Percentiles rank a stretch among this genome's conserved stretches.
Evolutionary conservation across 1,139 yeast species (phyloP).

Genomic region (Hyphopichia buzzinii): DNA sequence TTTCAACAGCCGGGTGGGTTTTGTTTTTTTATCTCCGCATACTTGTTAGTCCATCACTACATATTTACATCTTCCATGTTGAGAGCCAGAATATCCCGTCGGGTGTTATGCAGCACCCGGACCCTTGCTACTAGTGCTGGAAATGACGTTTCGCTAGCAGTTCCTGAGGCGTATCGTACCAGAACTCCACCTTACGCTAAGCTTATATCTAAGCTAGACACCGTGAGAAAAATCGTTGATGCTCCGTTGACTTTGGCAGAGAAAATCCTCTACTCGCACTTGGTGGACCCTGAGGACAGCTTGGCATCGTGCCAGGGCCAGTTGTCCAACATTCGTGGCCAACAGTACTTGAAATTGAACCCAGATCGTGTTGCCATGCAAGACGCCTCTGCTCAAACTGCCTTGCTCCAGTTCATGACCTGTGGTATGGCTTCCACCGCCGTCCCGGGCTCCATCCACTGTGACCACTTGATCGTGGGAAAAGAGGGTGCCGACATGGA

Average conservation of each 20-base stretch:
- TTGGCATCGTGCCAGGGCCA: conserved; percentile 48
- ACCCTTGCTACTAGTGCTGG: conserved; percentile 35
- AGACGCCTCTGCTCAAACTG: conserved; percentile 99
- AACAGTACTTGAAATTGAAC: conserved; percentile 78
- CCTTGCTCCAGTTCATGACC: conserved; percentile 93
- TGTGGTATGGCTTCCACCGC: conserved; percentile 84
- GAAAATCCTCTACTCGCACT: conserved; percentile 88
- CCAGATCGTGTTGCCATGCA: conserved; percentile 99
- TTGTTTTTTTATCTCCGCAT: too few relatives aligned
- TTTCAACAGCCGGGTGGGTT: background rate
- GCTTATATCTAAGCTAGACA: conserved; percentile 58
- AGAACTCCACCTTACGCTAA: conserved; percentile 88
- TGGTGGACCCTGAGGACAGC: conserved; percentile 81
- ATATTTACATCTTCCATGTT: conserved; percentile 7
- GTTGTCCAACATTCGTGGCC: conserved; percentile 68
- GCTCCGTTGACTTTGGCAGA: conserved; percentile 90
- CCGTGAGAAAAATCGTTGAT: conserved; percentile 62
- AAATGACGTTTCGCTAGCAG: conserved; percentile 23
- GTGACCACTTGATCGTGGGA: conserved; percentile 97
- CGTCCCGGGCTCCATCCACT: conserved; percentile 94
- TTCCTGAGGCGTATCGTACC: conserved; percentile 60
- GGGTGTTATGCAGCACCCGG: conserved; percentile 13
- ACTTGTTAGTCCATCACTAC: too few relatives aligned
- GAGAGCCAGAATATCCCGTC: conserved; percentile 8
- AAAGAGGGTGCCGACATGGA: conserved; percentile 86